Evolutionary conservation across 1,284 basidiomycete genomes (phyloP).

Genomic region (Hemileia vastatrix): DNA sequence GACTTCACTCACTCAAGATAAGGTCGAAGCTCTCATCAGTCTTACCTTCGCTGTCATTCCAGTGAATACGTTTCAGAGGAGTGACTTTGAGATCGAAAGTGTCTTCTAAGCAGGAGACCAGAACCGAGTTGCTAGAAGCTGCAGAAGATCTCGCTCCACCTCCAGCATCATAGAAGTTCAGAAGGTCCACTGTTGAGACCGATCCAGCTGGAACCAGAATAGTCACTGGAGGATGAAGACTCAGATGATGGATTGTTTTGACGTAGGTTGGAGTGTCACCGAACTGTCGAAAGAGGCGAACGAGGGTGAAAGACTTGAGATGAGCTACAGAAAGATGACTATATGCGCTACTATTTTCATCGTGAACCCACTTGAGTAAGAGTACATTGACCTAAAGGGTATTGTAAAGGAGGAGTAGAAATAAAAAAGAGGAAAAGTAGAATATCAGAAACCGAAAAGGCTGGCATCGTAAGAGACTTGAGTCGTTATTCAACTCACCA

Average conservation of each 20-base stretch:
- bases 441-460: neutral
- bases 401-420: no score
- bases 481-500: conserved; percentile 61
- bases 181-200: neutral
- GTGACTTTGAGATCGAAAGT: conserved; percentile 59
- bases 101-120: conserved; percentile 63
- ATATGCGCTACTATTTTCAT: conserved; percentile 20
- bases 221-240: conserved; percentile 59
- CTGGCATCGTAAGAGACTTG: neutral
- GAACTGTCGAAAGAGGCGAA: conserved; percentile 46
- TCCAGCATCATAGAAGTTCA: conserved; percentile 53
- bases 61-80: conserved; percentile 62
- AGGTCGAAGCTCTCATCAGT: conserved; percentile 12
- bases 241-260: conserved; percentile 75
- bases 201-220: conserved; percentile 56
- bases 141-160: neutral
- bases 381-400: conserved; percentile 55
- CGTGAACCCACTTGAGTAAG: conserved; percentile 24
- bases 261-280: conserved; percentile 55
- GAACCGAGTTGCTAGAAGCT: conserved; percentile 25
- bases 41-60: conserved; percentile 66
- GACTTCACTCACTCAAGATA: no score
- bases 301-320: conserved; percentile 3
- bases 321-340: conserved; percentile 25
- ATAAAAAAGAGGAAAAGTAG: neutral